Conservation (phyloP, 73 alveolate genomes). For the Paramecium pentaurelia region DNA sequence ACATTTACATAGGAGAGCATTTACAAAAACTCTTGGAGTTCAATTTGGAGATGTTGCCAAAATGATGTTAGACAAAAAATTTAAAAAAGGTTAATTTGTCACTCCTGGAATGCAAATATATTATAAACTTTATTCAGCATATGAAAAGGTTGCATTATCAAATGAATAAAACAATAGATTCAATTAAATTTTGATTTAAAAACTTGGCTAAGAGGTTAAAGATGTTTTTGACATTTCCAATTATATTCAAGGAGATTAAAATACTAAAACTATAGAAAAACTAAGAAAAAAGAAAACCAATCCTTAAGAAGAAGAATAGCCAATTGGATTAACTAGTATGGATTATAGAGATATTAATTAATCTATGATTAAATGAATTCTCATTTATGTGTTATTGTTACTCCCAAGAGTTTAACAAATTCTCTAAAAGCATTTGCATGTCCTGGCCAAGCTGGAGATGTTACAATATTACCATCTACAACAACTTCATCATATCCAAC, state of each 20-base stretch:
- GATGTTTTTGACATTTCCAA: conserved; percentile 17
- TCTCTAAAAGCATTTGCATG: conserved; percentile 79
- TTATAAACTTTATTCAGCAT: conserved; percentile 10
- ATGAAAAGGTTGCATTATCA: not conserved
- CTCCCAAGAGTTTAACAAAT: conserved; percentile 80
- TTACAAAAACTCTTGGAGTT: not conserved
- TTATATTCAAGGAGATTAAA: not conserved
- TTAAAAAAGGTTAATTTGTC: not conserved
- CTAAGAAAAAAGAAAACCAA: not conserved
- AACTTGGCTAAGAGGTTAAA: not conserved
- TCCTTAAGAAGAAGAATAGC: not conserved
- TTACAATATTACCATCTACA: conserved; percentile 87
- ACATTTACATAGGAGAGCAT: not conserved
- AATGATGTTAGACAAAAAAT: not conserved
- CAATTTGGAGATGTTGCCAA: not conserved
- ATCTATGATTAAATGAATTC: not conserved
- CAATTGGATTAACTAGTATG: not conserved
- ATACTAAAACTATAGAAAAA: not conserved
- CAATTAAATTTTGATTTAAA: not conserved
- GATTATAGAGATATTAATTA: not conserved
- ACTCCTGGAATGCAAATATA: not conserved
- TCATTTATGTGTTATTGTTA: conserved; percentile 62
- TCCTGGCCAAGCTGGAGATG: conserved; percentile 91
- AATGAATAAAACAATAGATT: not conserved
- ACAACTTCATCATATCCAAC: conserved; percentile 82